phyloP scores from a whole-genome alignment of 345 rosid genomes.

The Adansonia digitata region DNA sequence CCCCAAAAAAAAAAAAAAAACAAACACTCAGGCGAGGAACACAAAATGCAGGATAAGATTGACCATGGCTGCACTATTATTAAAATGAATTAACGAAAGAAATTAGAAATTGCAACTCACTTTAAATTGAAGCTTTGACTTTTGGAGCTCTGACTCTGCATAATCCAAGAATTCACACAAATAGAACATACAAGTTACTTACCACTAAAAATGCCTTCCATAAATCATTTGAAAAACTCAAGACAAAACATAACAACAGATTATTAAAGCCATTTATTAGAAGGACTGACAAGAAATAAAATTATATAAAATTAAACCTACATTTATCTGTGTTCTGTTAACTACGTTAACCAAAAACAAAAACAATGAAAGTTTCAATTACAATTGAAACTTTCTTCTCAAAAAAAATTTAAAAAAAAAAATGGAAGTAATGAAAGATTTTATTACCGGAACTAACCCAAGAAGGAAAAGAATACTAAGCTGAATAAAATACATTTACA shows the following conservation, averaged over 20 bases:
- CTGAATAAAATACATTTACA: too few relatives aligned
- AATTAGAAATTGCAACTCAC: conserved; percentile 29
- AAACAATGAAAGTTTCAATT: background rate
- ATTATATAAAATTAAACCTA: background rate
- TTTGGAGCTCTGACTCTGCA: conserved; percentile 26
- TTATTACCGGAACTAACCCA: background rate
- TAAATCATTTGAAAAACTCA: background rate
- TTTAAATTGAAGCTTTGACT: conserved; percentile 15
- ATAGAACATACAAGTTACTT: background rate
- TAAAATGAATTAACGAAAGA: background rate
- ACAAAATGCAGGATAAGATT: background rate
- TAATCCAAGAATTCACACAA: conserved; percentile 11
- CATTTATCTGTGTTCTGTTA: background rate
- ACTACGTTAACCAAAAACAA: background rate
- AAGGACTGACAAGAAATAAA: background rate
- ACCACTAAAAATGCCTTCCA: background rate
- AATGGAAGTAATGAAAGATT: background rate
- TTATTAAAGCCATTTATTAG: background rate
- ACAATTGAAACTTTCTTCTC: background rate
- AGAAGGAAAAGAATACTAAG: background rate
- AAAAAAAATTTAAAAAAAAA: background rate
- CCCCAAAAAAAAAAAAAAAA: background rate
- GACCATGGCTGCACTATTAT: background rate
- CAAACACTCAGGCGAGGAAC: background rate
- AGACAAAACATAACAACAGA: background rate